Evolutionary conservation across 202 grass and related monocot genomes (phyloP).

Genomic region (Digitaria exilis): DNA sequence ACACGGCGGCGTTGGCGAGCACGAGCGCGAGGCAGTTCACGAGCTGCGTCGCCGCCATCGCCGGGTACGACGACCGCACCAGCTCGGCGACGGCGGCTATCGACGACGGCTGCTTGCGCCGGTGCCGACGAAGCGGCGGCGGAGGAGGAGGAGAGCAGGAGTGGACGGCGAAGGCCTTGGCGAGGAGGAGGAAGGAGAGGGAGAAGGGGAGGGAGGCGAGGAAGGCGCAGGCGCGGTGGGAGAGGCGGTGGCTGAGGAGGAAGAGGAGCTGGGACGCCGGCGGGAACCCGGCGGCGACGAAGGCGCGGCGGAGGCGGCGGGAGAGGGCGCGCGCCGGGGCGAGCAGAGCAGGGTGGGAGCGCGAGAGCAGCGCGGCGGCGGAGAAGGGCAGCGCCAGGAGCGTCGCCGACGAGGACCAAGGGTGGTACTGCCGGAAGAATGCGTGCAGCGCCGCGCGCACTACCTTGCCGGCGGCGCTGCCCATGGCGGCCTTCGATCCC

Average conservation of each 20-base stretch:
- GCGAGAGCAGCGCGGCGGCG: conserved; percentile 62
- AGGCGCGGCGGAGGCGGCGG: conserved; percentile 52
- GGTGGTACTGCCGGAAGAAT: conserved; percentile 82
- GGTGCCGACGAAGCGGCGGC: no score
- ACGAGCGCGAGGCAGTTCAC: conserved; percentile 54
- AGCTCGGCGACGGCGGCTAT: background rate
- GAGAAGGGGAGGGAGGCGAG: conserved; percentile 63
- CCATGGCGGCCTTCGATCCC: no score
- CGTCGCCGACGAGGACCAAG: conserved; percentile 51
- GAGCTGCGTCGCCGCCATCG: conserved; percentile 59
- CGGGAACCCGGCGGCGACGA: conserved; percentile 75
- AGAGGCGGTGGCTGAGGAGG: conserved; percentile 80
- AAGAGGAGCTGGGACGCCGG: conserved; percentile 71
- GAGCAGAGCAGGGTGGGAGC: conserved; percentile 48
- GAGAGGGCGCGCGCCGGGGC: conserved; percentile 42
- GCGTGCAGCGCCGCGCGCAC: conserved; percentile 64
- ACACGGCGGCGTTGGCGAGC: conserved; percentile 62
- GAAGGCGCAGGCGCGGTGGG: conserved; percentile 64
- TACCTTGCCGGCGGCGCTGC: conserved; percentile 61
- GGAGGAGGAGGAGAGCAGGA: background rate
- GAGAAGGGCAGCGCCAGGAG: conserved; percentile 87
- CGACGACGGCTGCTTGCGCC: background rate
- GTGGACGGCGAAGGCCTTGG: conserved; percentile 59
- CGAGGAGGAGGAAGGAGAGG: conserved; percentile 71
- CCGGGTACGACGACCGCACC: conserved; percentile 39